Conservation (phyloP, 2,329 filamentous ascomycete species). For the Akanthomyces uredinophilus region DNA sequence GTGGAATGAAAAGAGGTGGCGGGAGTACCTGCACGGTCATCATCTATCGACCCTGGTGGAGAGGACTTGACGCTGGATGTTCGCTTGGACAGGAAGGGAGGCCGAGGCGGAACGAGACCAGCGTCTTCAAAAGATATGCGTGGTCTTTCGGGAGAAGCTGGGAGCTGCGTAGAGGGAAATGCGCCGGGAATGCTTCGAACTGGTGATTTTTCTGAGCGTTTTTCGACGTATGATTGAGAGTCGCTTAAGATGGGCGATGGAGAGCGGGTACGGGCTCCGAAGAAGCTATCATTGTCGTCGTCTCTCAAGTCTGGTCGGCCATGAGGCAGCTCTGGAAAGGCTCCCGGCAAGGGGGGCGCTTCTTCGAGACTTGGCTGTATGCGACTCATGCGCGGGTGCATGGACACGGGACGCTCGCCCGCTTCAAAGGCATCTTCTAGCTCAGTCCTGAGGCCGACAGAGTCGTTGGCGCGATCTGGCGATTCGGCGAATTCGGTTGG, state of each 20-base stretch:
- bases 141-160: slow-evolving; percentile 37
- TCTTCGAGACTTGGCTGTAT: slow-evolving; percentile 48
- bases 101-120: slow-evolving; percentile 46
- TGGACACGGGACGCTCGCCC: slow-evolving; percentile 60
- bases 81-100: slow-evolving; percentile 42
- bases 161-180: slow-evolving; percentile 33
- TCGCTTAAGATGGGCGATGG: slow-evolving; percentile 47
- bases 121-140: slow-evolving; percentile 46
- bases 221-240: slow-evolving; percentile 26
- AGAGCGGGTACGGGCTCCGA: slow-evolving; percentile 55
- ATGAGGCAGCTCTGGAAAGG: slow-evolving; percentile 34
- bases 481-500: slow-evolving; percentile 19
- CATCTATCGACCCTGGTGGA: slow-evolving; percentile 62
- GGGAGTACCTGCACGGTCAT: slow-evolving; percentile 57
- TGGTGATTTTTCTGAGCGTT: slow-evolving; percentile 26
- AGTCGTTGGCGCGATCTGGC: slow-evolving; percentile 25
- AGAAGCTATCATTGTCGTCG: slow-evolving; percentile 35
- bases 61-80: slow-evolving; percentile 53
- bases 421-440: slow-evolving; percentile 50
- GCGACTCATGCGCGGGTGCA: slow-evolving; percentile 69
- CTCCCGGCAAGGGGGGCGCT: slow-evolving; percentile 40
- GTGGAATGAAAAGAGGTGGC: slow-evolving; percentile 55
- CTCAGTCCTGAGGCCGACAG: slow-evolving; percentile 48
- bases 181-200: slow-evolving; percentile 29
- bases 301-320: slow-evolving; percentile 37